Base-by-base conservation (phyloP, 306 rosid genomes). In the Vigna radiata region DNA sequence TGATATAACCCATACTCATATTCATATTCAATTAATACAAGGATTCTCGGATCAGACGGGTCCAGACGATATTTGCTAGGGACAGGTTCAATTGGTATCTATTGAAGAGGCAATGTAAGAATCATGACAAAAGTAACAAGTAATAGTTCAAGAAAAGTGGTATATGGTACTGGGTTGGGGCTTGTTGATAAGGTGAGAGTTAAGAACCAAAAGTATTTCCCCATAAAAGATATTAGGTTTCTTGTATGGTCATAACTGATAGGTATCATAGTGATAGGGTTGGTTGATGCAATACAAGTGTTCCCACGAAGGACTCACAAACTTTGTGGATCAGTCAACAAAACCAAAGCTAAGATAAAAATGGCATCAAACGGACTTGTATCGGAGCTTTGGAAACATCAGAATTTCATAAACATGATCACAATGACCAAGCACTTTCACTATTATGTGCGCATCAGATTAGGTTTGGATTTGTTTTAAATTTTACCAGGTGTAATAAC, bases 81-180 rank as follows among this genome's bases (percentile, higher is more conserved):
- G 33, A 29, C 33, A 4, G 5, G 5, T 29, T 29, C 33, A 29
- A 29, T 29, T 29, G 33, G 0, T 29, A 29, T 29, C 33, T 29
- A 29, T 29, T 82, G 65, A 77, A 71, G 50, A 48, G 72, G 74
- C 53, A 54, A 60, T 48, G 73, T 60, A 53, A 50, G 39, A 25
- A 48, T 60, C 31, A 72, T 25, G 5, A 17, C 39, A 48, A 11
- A 18, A 41, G 46, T 50, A 39, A 61, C 13, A 62, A 50, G 48
- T 46, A 63, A 62, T 21, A 17, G 23, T 33, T 16, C 8, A 48
- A 53, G 49, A 17, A 12, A 41, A 71, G 68, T 62, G 46, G 3
- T 63, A 64, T 70, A 70, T 49, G 68, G 52, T 37, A 25, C 43
- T 75, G 80, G 70, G 68, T 13, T 58, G 25, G 14, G 71, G 44